Base-by-base conservation (phyloP, 2,329 filamentous ascomycete species). In the Pseudogymnoascus destructans region DNA sequence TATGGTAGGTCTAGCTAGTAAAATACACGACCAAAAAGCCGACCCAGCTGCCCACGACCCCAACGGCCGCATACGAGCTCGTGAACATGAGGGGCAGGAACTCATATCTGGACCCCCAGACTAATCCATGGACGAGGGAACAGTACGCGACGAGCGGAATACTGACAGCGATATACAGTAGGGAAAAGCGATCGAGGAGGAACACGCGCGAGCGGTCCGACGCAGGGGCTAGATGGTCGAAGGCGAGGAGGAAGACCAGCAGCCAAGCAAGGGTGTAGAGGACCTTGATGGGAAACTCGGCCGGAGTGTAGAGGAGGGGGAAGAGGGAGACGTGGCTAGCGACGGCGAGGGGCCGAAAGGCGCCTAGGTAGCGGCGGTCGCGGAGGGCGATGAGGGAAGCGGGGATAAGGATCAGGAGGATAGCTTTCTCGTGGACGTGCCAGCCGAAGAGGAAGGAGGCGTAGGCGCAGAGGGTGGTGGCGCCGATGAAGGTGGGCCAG, bases 371-470 rank as follows among this genome's bases (percentile, higher is more conserved):
- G 23, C 93, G 84, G 57, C 93, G 82, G 70, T 97, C 91, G 69
- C 86, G 87, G 57, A 97, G 80, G 0, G 92, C 91, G 61, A 97
- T 85, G 61, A 98, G 79, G 65, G 88, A 95, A 75, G 97, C 97
- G 0, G 93, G 93, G 55, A 97, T 87, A 64, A 98, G 90, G 68
- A 97, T 86, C 17, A 97, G 80, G 19, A 98, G 79, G 59, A 98
- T 87, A 1, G 93, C 93, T 72, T 98, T 98, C 70, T 98, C 93
- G 67, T 98, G 93, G 7, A 98, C 93, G 68, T 98, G 93, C 90
- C 92, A 98, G 59, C 93, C 92, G 66, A 97, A 97, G 8, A 98
- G 78, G 73, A 98, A 98, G 0, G 92, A 96, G 0, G 92, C 87
- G 69, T 96, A 98, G 60, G 89, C 93, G 68, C 93, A 97, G 13